Evolutionary conservation across 371 early-diverging fungal species (phyloP).

Genomic region (Lichtheimia corymbifera): DNA sequence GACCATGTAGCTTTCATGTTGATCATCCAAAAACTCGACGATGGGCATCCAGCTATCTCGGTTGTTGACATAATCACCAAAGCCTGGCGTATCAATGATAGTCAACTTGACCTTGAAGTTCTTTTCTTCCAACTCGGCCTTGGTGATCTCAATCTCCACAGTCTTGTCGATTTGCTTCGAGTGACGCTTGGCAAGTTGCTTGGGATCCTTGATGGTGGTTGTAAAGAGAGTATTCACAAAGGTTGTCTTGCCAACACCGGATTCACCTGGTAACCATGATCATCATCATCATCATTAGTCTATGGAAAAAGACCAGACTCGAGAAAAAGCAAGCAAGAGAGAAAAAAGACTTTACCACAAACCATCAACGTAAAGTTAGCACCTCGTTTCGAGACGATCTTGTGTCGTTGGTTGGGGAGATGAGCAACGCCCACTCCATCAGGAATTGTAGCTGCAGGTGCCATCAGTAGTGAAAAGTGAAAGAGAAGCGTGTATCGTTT

Average conservation of each 20-base stretch:
- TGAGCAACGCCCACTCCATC: slow-evolving; percentile 91
- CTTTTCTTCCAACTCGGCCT: slow-evolving; percentile 92
- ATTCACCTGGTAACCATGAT: slow-evolving; percentile 17
- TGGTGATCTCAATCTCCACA: slow-evolving; percentile 76
- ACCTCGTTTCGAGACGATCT: slow-evolving; percentile 89
- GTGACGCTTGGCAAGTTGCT: slow-evolving; percentile 52
- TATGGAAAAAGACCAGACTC: slow-evolving; percentile 1
- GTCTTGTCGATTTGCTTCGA: slow-evolving; percentile 64
- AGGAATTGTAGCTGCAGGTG: slow-evolving; percentile 38
- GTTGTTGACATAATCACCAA: slow-evolving; percentile 88
- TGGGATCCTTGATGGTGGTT: slow-evolving; percentile 66
- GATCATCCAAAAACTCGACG: slow-evolving; percentile 89
- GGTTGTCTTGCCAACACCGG: slow-evolving; percentile 74
- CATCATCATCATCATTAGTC: not conserved
- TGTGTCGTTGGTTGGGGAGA: slow-evolving; percentile 95
- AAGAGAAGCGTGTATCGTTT: not conserved
- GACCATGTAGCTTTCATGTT: slow-evolving; percentile 90
- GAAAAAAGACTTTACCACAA: slow-evolving; percentile 69
- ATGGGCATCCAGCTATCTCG: slow-evolving; percentile 75
- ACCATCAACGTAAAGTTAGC: slow-evolving; percentile 93
- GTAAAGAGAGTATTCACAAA: slow-evolving; percentile 89
- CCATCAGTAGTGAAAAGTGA: slow-evolving; percentile 9
- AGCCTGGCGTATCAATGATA: slow-evolving; percentile 91
- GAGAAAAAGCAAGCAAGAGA: not conserved
- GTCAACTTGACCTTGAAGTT: slow-evolving; percentile 93